Conservation (phyloP, 192 early-diverging fungal species). For the Mortierella alpina region DNA sequence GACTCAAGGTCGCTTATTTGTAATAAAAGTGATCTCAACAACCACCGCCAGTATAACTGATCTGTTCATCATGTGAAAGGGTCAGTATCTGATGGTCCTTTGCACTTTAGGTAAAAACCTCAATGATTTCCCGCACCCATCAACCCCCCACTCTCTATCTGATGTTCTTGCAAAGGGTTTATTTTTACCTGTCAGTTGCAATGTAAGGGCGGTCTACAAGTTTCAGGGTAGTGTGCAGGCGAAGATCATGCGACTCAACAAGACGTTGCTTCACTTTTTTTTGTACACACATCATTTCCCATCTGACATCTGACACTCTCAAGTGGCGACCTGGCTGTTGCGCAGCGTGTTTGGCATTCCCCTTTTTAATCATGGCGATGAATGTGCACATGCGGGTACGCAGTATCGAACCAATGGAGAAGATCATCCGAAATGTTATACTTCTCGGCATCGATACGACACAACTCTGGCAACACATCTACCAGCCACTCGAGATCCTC, state of each 20-base stretch:
- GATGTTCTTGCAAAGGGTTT: not conserved
- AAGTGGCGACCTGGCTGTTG: not conserved
- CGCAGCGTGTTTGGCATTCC: not conserved
- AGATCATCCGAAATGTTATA: constrained; percentile 41
- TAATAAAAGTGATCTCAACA: too few species aligned
- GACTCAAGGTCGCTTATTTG: too few species aligned
- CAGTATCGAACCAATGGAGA: constrained; percentile 11
- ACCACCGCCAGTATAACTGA: too few species aligned
- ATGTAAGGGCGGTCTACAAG: not conserved
- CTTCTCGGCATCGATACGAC: constrained; percentile 47
- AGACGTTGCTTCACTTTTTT: not conserved
- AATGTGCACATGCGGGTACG: constrained; percentile 22
- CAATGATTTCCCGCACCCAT: not conserved
- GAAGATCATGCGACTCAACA: not conserved
- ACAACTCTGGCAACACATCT: constrained; percentile 28
- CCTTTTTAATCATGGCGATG: constrained; percentile 22
- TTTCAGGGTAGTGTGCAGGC: not conserved
- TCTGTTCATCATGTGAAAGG: too few species aligned
- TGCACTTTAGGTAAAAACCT: not conserved
- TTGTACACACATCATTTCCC: not conserved
- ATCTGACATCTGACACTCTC: not conserved
- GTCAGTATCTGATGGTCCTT: too few species aligned
- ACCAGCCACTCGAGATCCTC: constrained; percentile 43
- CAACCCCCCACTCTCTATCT: too few species aligned
- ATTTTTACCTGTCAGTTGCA: not conserved